Evolutionary conservation across 1,284 basidiomycete species (phyloP), one percentile per base, ranked within the genome.

Genomic region (Marasmius sp.): DNA sequence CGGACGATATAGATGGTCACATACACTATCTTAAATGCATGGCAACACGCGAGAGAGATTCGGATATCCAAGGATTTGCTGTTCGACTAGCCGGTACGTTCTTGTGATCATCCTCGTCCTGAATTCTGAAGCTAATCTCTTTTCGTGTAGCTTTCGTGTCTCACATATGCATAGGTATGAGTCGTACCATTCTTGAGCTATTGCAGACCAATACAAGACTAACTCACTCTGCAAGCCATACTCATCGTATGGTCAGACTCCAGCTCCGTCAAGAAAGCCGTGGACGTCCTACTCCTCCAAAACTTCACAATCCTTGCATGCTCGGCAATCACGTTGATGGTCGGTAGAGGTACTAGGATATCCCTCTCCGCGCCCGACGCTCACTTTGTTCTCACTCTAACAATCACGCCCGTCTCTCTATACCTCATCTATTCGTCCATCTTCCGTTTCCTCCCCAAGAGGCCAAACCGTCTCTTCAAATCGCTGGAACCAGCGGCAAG

Each of bases 241-340:
- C 39, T 59, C 11, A 49, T 57, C 14, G 45, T 50, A 14, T 61
- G 48, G 36, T 64, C 63, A 12, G 53, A 60, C n/a, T n/a, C 11
- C 16, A 64, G 18, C 22, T 51, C 38, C 27, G 61, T n/a, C 14
- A 41, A 20, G 22, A 37, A 22, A 34, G 27, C 54, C 5, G 12
- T 36, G 58, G 47, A 71, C 52, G 61, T 63, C 11, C 45, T 61
- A 38, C 66, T 70, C 55, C 58, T 68, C 8, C 63, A 64, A 41
- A 49, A 59, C 5, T 64, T 61, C 59, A 64, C 60, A 11, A 50
- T 64, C 9, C 18, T 64, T 9, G n/a, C 58, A 8, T 52, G 41
- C 20, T 41, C 63, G 1, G 61, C 59, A 41, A 57, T 64, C 47
- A 59, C 52, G 38, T n/a, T 64, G 36, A 54, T 48, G 11, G 27